Conservation (phyloP, 2,329 filamentous ascomycete species). For the Aspergillus viridinutans region DNA sequence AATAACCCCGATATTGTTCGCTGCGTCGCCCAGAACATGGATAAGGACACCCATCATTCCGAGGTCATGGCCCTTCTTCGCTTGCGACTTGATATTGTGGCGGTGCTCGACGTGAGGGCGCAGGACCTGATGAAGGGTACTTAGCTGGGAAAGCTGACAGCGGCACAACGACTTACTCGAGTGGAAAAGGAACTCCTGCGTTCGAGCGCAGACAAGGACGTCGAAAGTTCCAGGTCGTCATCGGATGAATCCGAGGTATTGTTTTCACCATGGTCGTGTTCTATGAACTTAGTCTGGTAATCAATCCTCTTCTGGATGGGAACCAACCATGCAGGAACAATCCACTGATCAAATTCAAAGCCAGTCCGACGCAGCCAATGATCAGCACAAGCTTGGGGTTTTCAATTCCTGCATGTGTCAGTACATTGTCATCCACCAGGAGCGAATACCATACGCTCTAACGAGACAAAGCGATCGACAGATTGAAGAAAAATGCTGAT, state of each 20-base stretch:
- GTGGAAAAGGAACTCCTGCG: too few relatives aligned
- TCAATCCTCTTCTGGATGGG: too few relatives aligned
- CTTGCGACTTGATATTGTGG: neutral
- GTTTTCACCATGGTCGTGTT: neutral
- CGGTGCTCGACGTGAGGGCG: neutral
- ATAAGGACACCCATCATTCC: constrained; percentile 67
- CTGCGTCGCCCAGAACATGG: constrained; percentile 65
- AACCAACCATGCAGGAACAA: constrained; percentile 58
- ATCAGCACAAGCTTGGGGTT: constrained; percentile 63
- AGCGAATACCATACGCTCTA: neutral
- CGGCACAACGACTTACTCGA: neutral
- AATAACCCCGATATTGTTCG: constrained; percentile 72
- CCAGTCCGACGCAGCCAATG: constrained; percentile 62
- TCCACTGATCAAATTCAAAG: constrained; percentile 62
- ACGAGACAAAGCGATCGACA: neutral
- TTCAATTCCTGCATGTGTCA: constrained; percentile 49
- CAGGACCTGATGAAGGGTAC: neutral
- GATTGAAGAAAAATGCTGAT: too few relatives aligned
- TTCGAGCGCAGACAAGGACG: too few relatives aligned
- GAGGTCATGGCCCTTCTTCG: constrained; percentile 48
- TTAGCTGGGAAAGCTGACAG: too few relatives aligned
- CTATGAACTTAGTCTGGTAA: neutral
- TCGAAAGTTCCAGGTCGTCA: too few relatives aligned
- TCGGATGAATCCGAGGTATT: neutral
- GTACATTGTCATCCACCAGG: neutral